These are phyloP conservation scores for Mortierella sp. DNA, from an alignment of 371 early-diverging fungal genomes.

Conservation along the genomic window DNA sequence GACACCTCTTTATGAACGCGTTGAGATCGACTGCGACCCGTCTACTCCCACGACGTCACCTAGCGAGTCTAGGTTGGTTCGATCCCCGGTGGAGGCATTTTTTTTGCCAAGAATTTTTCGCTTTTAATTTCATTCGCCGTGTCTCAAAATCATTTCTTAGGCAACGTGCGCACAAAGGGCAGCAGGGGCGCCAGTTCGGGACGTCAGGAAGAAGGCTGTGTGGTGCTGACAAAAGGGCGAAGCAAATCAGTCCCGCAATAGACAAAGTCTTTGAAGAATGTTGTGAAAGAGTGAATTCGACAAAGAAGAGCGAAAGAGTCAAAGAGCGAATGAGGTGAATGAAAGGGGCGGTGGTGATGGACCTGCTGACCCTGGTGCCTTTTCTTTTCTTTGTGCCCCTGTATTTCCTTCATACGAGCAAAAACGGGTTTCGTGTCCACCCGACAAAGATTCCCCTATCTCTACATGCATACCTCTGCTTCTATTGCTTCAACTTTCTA, in stretches of 20 bases:
- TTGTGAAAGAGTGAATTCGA: neutral
- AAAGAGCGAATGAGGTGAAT: neutral
- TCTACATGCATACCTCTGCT: neutral
- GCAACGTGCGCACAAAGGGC: too few species aligned
- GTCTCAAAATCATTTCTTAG: neutral
- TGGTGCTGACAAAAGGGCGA: neutral
- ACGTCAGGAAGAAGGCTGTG: neutral
- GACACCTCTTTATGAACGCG: too few species aligned
- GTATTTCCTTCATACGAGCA: neutral
- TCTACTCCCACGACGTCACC: neutral
- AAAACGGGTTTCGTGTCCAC: neutral
- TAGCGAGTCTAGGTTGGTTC: neutral
- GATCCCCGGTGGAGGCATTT: neutral
- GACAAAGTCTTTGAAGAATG: too few species aligned
- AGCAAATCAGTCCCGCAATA: neutral
- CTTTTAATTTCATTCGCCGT: neutral
- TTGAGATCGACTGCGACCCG: too few species aligned
- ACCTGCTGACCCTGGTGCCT: neutral
- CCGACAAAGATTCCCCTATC: too few species aligned
- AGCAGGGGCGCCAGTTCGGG: too few species aligned
- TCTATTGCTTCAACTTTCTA: neutral
- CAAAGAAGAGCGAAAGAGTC: neutral
- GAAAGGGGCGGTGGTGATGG: slow-evolving; percentile 2
- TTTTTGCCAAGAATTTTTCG: neutral
- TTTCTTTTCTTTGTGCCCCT: neutral